phyloP scores from a whole-genome alignment of 2,329 filamentous ascomycete species.

The Nothophaeocryptopus gaeumannii region DNA sequence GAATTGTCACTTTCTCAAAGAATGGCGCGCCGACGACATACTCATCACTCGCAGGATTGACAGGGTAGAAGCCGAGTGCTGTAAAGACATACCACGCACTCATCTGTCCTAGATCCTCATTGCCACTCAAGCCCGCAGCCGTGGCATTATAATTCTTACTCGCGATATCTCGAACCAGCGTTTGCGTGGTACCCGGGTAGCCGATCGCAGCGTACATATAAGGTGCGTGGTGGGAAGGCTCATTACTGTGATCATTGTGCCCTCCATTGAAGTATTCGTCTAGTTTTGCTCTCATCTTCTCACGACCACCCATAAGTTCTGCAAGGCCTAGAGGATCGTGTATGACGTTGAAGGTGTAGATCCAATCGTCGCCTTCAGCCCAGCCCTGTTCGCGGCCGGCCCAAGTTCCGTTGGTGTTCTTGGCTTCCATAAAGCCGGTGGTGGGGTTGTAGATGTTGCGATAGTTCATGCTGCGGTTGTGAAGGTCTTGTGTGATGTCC shows the following conservation, averaged over 20 bases:
- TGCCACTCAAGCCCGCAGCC: constrained; percentile 46
- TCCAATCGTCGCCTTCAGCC: constrained; percentile 52
- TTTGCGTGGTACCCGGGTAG: constrained; percentile 40
- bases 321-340: constrained; percentile 47
- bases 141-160: constrained; percentile 48
- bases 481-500: constrained; percentile 34
- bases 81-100: constrained; percentile 52
- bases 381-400: constrained; percentile 46
- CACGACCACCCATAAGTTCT: constrained; percentile 39
- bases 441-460: constrained; percentile 43
- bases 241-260: constrained; percentile 50
- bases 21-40: constrained; percentile 49
- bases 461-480: constrained; percentile 42
- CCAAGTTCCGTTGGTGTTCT: constrained; percentile 48
- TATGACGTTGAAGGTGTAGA: constrained; percentile 52
- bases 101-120: constrained; percentile 52
- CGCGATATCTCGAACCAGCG: constrained; percentile 40
- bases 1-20: constrained; percentile 45
- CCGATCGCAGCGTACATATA: constrained; percentile 48
- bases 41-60: constrained; percentile 46
- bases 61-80: constrained; percentile 48
- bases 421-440: constrained; percentile 49
- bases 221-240: constrained; percentile 49
- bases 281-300: constrained; percentile 42
- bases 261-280: constrained; percentile 47